A percentile compares a stretch with the other conserved stretches of the same genome.
phyloP scores from a whole-genome alignment of 768 basidiomycete species.

The Termitomyces sp. region DNA sequence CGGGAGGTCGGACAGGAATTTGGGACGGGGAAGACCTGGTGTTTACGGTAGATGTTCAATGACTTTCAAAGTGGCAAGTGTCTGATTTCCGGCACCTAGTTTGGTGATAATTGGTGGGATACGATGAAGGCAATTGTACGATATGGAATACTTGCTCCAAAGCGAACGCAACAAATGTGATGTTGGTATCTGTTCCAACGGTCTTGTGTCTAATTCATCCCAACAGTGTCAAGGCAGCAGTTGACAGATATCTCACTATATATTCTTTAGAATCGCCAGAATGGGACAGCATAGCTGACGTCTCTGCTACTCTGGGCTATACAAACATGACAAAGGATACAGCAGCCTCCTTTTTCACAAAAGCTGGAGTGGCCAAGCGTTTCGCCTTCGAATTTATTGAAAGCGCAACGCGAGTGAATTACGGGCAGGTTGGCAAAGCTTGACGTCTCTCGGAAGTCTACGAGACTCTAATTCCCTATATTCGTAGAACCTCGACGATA shows the following conservation, averaged over 20 bases:
- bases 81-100: slow-evolving; percentile 25
- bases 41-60: slow-evolving; percentile 43
- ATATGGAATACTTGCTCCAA: slow-evolving; percentile 67
- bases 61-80: background rate
- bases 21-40: slow-evolving; percentile 83
- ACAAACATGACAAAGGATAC: slow-evolving; percentile 43
- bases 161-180: slow-evolving; percentile 52
- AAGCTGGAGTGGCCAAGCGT: slow-evolving; percentile 48
- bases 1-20: slow-evolving; percentile 57
- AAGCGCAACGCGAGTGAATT: slow-evolving; percentile 80
- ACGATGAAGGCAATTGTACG: slow-evolving; percentile 72
- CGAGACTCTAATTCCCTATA: background rate
- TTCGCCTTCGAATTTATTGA: slow-evolving; percentile 77
- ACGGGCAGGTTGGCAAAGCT: slow-evolving; percentile 55
- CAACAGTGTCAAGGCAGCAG: slow-evolving; percentile 51
- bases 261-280: slow-evolving; percentile 53
- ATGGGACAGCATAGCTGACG: slow-evolving; percentile 59
- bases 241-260: slow-evolving; percentile 48
- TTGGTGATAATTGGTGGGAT: slow-evolving; percentile 65
- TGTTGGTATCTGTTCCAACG: background rate
- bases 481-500: slow-evolving; percentile 55
- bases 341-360: slow-evolving; percentile 52
- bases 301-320: slow-evolving; percentile 55
- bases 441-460: background rate
- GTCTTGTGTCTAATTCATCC: background rate